These are phyloP conservation scores for Dillenia suffruticosa DNA, from an alignment of 164 flowering plant species.

Conservation along the genomic window DNA sequence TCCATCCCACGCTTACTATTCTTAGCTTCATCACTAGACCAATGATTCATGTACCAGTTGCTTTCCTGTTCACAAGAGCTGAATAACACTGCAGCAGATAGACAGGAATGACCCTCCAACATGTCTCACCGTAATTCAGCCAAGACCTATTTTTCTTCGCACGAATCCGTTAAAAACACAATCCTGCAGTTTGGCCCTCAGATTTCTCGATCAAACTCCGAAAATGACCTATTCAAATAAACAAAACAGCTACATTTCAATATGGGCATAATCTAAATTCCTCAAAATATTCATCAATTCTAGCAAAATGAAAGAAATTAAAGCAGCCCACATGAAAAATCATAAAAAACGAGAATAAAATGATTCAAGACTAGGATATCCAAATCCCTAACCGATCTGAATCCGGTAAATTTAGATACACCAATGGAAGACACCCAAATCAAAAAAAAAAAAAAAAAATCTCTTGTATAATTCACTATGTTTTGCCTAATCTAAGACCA, in stretches of 20 bases:
- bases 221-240: constrained; percentile 1
- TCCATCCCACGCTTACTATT: constrained; percentile 37
- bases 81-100: constrained; percentile 31
- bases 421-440: neutral
- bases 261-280: too few species aligned
- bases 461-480: too few species aligned
- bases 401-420: too few species aligned
- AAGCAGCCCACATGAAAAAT: constrained; percentile 2
- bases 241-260: neutral
- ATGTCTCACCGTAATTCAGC: constrained; percentile 23
- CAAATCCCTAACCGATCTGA: too few species aligned
- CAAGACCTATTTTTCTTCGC: neutral
- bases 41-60: constrained; percentile 36
- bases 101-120: constrained; percentile 50
- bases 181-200: too few species aligned
- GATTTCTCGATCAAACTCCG: too few species aligned
- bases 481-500: too few species aligned
- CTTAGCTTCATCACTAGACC: constrained; percentile 11
- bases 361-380: too few species aligned
- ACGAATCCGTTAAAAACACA: too few species aligned
- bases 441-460: neutral
- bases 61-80: constrained; percentile 32
- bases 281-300: neutral
- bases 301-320: too few species aligned
- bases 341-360: neutral